Conservation (phyloP, 2,329 filamentous ascomycete genomes). For the Cryphonectria japonica region DNA sequence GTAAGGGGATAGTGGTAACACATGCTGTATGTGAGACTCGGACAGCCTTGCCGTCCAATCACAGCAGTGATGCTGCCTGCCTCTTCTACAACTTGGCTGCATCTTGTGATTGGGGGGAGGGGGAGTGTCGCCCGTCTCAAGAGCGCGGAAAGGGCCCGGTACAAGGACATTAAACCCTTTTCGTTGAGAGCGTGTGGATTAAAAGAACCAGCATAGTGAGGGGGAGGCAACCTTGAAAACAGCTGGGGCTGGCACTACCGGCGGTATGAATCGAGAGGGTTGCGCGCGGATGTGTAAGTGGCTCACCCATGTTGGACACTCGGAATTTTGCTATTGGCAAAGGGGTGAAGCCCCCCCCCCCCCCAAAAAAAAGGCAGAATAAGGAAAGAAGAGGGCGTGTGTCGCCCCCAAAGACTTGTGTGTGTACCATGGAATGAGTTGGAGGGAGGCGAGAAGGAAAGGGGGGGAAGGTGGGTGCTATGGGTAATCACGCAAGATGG, state of each 20-base stretch:
- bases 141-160: background rate
- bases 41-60: background rate
- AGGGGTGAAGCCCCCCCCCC: background rate
- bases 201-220: background rate
- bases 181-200: background rate
- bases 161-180: background rate
- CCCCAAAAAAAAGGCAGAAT: too few relatives aligned
- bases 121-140: background rate
- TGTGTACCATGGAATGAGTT: slow-evolving; percentile 3
- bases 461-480: background rate
- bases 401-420: background rate
- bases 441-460: background rate
- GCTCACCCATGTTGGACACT: background rate
- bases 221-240: background rate
- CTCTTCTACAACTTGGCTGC: background rate
- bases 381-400: background rate
- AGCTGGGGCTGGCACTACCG: slow-evolving; percentile 4
- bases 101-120: background rate
- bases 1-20: background rate
- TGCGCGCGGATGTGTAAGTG: slow-evolving; percentile 7
- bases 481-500: background rate
- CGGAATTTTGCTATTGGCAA: slow-evolving; percentile 6
- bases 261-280: slow-evolving; percentile 10
- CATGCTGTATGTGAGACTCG: slow-evolving; percentile 4
- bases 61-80: background rate